phyloP scores from a whole-genome alignment of 2,329 filamentous ascomycete genomes.

The Ilyonectria robusta region DNA sequence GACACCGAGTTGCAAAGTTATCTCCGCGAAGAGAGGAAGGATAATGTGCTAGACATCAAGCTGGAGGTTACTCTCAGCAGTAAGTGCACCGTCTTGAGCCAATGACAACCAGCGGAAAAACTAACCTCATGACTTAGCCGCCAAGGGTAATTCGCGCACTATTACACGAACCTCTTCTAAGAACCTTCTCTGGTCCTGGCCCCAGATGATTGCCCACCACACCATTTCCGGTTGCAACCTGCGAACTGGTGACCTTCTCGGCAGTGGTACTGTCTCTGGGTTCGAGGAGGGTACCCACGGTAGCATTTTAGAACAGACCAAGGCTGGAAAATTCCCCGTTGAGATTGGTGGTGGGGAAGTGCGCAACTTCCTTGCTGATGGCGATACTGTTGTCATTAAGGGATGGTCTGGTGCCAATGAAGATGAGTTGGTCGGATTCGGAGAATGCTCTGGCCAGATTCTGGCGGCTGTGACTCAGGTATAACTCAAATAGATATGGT shows the following conservation, averaged over 20 bases:
- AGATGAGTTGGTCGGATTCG: constrained; percentile 38
- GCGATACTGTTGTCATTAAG: constrained; percentile 37
- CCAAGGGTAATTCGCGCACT: constrained; percentile 49
- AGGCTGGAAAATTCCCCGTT: constrained; percentile 76
- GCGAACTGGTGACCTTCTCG: constrained; percentile 80
- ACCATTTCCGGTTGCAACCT: constrained; percentile 83
- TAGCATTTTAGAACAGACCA: constrained; percentile 79
- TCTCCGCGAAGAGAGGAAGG: constrained; percentile 68
- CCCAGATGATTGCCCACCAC: constrained; percentile 88
- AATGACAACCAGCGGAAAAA: background rate
- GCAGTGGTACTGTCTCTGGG: constrained; percentile 82
- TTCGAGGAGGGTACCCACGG: constrained; percentile 74
- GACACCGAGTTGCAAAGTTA: constrained; percentile 53
- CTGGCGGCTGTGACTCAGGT: constrained; percentile 13
- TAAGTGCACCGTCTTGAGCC: constrained; percentile 40
- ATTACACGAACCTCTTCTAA: constrained; percentile 47
- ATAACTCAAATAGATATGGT: constrained; percentile 10
- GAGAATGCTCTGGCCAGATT: constrained; percentile 36
- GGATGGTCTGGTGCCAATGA: constrained; percentile 35
- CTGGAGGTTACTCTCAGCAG: constrained; percentile 56
- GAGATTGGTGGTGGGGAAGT: constrained; percentile 74
- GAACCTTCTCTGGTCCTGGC: constrained; percentile 81
- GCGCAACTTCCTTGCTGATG: constrained; percentile 41
- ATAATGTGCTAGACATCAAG: constrained; percentile 55
- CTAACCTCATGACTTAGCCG: constrained; percentile 39